Base-by-base conservation (phyloP, 2,329 filamentous ascomycete species). In the Mycosphaerella sp. region DNA sequence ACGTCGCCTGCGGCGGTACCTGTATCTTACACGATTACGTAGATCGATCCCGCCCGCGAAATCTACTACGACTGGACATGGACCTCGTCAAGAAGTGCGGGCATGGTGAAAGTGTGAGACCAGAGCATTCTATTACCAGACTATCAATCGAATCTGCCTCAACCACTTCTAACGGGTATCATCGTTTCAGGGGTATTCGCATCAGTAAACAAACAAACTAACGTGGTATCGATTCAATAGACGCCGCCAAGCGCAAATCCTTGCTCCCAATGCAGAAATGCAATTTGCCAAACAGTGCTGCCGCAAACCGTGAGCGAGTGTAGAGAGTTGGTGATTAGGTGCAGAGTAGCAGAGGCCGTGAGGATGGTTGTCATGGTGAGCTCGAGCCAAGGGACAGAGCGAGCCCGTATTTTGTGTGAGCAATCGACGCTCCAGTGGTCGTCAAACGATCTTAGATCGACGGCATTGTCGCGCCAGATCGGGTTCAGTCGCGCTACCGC, bases 191-290 rank as follows among this genome's bases (percentile, higher is more conserved):
- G 48, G 45, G 45, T 48, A 48, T 48, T 48, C 45, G 45, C 45
- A 48, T 48, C 45, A 41, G 39, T 41, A 48, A 48, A 36, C 45
- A 48, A 48, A 41, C 45, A 48, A 48, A 47, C 44, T 47, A 47
- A 41, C 49, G 52, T 54, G 52, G 52, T 54, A 54, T 54, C 52
- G 39, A 42, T 50, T 40, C 47, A 54, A 49, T 46, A 54, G 48
- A 50, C 41, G 40, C 52, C 43, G 47, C 40, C 44, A 46, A 50
- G 49, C 41, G 50, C 50, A 53, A 30, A 44, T 50, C 47, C 47
- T 37, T 44, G 34, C 36, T 39, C 41, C 46, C 52, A 44, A 41
- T 41, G 45, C 41, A 50, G 35, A 50, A 54, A 54, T 50, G 52
- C 52, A 54, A 54, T 34, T 30, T 35, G 47, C 43, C 47, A 50